These are phyloP conservation scores for Byssothecium circinans DNA, from an alignment of 2,329 filamentous ascomycete species.

Conservation along the genomic window DNA sequence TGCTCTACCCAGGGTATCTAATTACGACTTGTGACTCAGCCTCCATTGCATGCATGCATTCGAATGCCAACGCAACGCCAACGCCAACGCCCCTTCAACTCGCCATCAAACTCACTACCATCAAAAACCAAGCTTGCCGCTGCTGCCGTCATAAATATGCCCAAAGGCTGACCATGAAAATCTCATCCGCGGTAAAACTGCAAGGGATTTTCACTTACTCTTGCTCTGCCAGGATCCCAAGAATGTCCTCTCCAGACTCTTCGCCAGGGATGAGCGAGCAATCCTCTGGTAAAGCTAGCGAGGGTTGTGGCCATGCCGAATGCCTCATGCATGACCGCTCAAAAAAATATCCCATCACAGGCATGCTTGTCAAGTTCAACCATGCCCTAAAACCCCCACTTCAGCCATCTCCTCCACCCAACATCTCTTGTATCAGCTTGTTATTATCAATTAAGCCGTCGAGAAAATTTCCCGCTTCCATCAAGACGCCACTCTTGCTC, in stretches of 20 bases:
- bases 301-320: not conserved
- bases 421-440: not conserved
- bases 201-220: too few species aligned
- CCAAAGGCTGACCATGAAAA: not conserved
- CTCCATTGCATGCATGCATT: too few species aligned
- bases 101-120: too few species aligned
- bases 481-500: conserved; percentile 80
- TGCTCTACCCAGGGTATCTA: not conserved
- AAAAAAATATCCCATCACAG: not conserved
- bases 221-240: too few species aligned
- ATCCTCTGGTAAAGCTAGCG: not conserved
- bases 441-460: conserved; percentile 73
- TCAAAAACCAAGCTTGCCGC: not conserved
- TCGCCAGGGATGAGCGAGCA: not conserved
- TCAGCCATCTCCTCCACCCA: not conserved
- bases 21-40: not conserved
- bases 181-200: too few species aligned
- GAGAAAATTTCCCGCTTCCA: conserved; percentile 76
- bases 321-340: not conserved
- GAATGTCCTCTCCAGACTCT: too few species aligned
- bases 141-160: not conserved
- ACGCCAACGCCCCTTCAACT: too few species aligned
- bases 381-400: not conserved
- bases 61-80: too few species aligned
- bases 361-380: not conserved